Evolutionary conservation across 352 stramenopile species (phyloP).

Genomic region (Phytophthora tubulina): DNA sequence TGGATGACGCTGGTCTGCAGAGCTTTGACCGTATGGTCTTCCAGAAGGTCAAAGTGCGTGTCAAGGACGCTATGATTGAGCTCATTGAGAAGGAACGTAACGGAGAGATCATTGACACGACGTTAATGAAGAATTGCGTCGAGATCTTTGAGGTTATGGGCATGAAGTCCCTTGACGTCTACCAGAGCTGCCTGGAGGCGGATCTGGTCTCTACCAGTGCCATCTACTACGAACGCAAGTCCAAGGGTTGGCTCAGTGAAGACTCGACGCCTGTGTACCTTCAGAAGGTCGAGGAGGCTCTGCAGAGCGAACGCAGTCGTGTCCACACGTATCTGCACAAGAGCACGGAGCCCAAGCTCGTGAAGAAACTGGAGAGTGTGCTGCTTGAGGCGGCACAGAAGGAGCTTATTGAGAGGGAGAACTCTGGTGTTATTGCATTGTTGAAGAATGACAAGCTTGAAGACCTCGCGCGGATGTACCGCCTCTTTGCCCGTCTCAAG

Average conservation of each 20-base stretch:
- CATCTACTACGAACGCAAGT: slow-evolving; percentile 97
- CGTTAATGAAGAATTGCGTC: slow-evolving; percentile 96
- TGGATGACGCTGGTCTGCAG: slow-evolving; percentile 92
- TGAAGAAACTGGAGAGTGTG: slow-evolving; percentile 94
- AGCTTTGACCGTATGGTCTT: slow-evolving; percentile 88
- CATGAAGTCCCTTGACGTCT: slow-evolving; percentile 96
- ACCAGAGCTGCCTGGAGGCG: slow-evolving; percentile 95
- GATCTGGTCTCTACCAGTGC: slow-evolving; percentile 94
- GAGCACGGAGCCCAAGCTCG: slow-evolving; percentile 96
- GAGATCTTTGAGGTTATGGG: slow-evolving; percentile 99
- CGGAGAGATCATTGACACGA: slow-evolving; percentile 97
- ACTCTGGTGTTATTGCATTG: slow-evolving; percentile 95
- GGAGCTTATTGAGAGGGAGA: slow-evolving; percentile 98
- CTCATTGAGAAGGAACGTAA: slow-evolving; percentile 99
- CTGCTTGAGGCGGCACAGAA: slow-evolving; percentile 96
- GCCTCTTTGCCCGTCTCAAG: slow-evolving; percentile 96
- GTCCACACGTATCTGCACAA: slow-evolving; percentile 98
- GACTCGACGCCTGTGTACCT: slow-evolving; percentile 99
- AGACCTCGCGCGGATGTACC: slow-evolving; percentile 98
- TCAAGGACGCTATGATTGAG: slow-evolving; percentile 93
- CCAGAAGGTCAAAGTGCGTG: slow-evolving; percentile 84
- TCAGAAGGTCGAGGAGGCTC: slow-evolving; percentile 93
- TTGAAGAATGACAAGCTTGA: slow-evolving; percentile 98
- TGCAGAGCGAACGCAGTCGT: slow-evolving; percentile 84
- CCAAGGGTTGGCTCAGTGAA: slow-evolving; percentile 97